These are phyloP conservation scores for Afroboletus lepidellus DNA, from an alignment of 1,284 basidiomycete genomes.

Conservation along the genomic window DNA sequence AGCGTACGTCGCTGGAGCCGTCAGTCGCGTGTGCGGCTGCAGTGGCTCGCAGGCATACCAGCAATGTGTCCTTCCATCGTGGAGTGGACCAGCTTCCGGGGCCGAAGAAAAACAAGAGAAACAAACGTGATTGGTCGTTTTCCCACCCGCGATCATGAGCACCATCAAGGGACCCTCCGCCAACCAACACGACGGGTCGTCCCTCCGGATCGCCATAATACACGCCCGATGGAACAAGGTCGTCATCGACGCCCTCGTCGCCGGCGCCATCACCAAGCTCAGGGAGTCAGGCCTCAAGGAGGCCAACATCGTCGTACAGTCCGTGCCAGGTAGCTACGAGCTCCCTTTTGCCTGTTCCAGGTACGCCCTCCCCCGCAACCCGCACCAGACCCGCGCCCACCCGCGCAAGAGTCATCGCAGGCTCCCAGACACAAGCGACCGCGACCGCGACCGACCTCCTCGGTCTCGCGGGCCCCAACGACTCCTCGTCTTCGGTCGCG, in stretches of 20 bases:
- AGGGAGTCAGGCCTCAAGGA: conserved; percentile 85
- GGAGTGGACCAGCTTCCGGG: neutral
- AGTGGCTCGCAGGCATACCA: conserved; percentile 34
- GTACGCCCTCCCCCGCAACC: conserved; percentile 45
- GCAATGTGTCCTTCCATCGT: conserved; percentile 49
- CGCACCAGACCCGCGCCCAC: neutral
- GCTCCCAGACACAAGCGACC: conserved; percentile 76
- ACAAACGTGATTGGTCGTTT: neutral
- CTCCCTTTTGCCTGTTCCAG: conserved; percentile 83
- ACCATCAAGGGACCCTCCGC: conserved; percentile 78
- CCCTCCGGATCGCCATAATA: conserved; percentile 83
- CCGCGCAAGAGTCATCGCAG: conserved; percentile 73
- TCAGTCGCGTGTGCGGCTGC: conserved; percentile 12
- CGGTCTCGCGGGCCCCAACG: conserved; percentile 46
- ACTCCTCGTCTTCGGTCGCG: conserved; percentile 41
- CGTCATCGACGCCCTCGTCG: conserved; percentile 82
- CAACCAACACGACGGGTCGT: conserved; percentile 71
- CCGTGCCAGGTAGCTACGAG: conserved; percentile 93
- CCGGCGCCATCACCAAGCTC: conserved; percentile 75
- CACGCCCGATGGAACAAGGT: conserved; percentile 92
- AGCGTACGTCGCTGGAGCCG: conserved; percentile 59
- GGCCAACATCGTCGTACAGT: conserved; percentile 87
- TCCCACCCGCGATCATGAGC: conserved; percentile 41
- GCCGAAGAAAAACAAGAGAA: neutral
- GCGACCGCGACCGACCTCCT: conserved; percentile 78